These are phyloP conservation scores for Elsinoe fawcettii DNA, from an alignment of 2,329 filamentous ascomycete genomes.

Conservation along the genomic window DNA sequence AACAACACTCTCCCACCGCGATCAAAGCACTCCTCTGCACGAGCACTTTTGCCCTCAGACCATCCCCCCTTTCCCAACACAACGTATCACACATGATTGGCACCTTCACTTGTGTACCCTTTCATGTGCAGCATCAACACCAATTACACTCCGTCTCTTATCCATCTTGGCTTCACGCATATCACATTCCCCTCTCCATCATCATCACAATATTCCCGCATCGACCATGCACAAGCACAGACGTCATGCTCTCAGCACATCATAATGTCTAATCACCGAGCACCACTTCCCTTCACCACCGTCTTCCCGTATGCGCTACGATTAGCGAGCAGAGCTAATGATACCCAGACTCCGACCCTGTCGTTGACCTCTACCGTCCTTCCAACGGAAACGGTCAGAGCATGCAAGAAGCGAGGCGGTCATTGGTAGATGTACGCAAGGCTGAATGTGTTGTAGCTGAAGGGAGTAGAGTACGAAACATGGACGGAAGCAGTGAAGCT, in stretches of 20 bases:
- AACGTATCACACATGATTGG: background rate
- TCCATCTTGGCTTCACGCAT: background rate
- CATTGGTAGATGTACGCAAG: slow-evolving; percentile 17
- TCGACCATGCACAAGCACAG: no score
- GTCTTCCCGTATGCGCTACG: background rate
- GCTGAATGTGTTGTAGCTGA: no score
- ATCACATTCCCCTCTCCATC: background rate
- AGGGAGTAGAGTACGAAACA: no score
- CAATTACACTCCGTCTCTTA: background rate
- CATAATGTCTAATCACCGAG: background rate
- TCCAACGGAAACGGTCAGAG: slow-evolving; percentile 11
- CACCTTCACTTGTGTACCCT: background rate
- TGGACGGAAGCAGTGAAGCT: no score
- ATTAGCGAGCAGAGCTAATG: background rate
- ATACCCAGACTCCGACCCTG: slow-evolving; percentile 13
- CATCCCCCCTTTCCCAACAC: background rate
- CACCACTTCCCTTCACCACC: background rate
- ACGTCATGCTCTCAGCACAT: no score
- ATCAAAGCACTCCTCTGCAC: background rate
- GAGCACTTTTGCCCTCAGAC: background rate
- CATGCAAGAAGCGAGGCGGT: slow-evolving; percentile 21
- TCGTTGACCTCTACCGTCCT: slow-evolving; percentile 17
- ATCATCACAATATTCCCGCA: no score
- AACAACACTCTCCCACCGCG: background rate
- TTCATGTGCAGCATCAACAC: background rate